Evolutionary conservation across 148 eudicot genomes (phyloP).

Genomic region (Drosera capensis): DNA sequence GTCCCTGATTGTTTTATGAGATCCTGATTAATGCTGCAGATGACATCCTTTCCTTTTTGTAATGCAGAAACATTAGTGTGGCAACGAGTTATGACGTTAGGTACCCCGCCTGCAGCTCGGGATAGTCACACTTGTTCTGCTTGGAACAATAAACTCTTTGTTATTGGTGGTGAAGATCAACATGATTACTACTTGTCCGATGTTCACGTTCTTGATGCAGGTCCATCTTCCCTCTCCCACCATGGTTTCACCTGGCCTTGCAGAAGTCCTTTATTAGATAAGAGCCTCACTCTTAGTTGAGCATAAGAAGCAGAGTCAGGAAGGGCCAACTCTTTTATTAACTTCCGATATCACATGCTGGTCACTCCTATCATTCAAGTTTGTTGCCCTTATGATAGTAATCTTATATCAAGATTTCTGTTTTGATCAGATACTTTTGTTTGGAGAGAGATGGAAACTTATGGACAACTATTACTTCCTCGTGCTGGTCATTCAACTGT

Average conservation of each 20-base stretch:
- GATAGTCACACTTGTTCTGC: slow-evolving; percentile 87
- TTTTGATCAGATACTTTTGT: slow-evolving; percentile 55
- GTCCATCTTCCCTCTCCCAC: slow-evolving; percentile 12
- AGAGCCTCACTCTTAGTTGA: no score
- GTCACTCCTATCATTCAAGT: no score
- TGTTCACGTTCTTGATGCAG: slow-evolving; percentile 91
- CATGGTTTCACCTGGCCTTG: not conserved
- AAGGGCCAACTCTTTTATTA: no score
- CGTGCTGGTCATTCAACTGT: slow-evolving; percentile 90
- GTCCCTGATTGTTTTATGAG: not conserved
- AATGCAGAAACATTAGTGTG: slow-evolving; percentile 68
- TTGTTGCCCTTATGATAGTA: not conserved
- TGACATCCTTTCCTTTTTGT: slow-evolving; percentile 1
- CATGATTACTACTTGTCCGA: slow-evolving; percentile 67
- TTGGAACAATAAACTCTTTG: slow-evolving; percentile 73
- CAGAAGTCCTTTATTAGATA: no score
- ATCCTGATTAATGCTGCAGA: not conserved
- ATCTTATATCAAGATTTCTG: slow-evolving; percentile 1
- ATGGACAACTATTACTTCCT: slow-evolving; percentile 75
- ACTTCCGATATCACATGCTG: no score
- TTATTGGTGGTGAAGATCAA: slow-evolving; percentile 86
- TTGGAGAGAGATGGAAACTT: slow-evolving; percentile 66
- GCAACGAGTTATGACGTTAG: slow-evolving; percentile 51
- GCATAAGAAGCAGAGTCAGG: no score
- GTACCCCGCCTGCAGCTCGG: slow-evolving; percentile 72